Evolutionary conservation across 192 early-diverging fungal species (phyloP), one percentile per base, ranked within the genome.

Genomic region (Phlyctochytrium bullatum): DNA sequence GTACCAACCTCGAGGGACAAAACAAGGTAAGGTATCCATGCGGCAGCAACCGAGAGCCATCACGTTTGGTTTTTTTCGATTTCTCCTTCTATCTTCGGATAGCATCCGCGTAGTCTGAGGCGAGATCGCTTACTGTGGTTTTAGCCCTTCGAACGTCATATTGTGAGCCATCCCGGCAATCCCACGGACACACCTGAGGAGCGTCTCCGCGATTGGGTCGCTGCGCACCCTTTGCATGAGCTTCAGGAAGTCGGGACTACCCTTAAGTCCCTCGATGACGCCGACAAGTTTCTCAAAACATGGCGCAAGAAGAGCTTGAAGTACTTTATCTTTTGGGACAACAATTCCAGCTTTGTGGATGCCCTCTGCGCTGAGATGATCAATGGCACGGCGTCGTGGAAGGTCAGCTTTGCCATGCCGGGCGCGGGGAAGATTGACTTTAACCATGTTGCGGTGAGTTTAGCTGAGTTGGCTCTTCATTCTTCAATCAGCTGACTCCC

Each of bases 301-400:
- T 57, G 54, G 54, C 12, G 54, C 4, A 57, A 57, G 27, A 57
- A 57, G 12, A 14, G 25, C 12, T 25, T 57, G 14, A 57, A 57
- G 54, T 57, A 57, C 54, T 25, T 20, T 28, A 10, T 28, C 20
- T 57, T 57, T 57, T 57, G 54, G 54, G 54, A 57, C 27, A 57
- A 57, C 54, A 25, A 14, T 6, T 24, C 12, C 54, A 10, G 14
- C 14, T 57, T 57, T 25, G 54, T 57, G 54, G 54, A 57, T 28
- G 20, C 10, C 12, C 25, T 57, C 27, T 14, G 20, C 6, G 25
- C 54, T 10, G 12, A 6, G 14, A 25, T 57, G 20, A 28, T 57
- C 20, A 57, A 57, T 28, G 54, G 27, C 4, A 28, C 27, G 6
- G 27, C 25, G 10, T 57, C 54, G 12, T 57, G 54, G 54, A 57